Evolutionary conservation across 331 rosid genomes (phyloP).

Genomic region (Acacia concinna): DNA sequence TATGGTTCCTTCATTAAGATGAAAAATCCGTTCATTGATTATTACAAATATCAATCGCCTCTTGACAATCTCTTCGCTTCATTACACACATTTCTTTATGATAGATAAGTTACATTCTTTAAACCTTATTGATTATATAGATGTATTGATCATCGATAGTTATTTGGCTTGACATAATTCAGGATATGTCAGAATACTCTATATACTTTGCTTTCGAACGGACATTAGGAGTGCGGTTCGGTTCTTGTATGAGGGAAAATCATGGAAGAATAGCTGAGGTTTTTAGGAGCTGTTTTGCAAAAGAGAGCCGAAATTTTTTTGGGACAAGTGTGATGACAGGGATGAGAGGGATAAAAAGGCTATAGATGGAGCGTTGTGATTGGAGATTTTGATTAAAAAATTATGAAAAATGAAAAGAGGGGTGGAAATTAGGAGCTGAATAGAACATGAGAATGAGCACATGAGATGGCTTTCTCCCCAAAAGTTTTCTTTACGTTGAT

Average conservation of each 20-base stretch:
- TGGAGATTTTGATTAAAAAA: background rate
- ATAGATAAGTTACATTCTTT: too few species aligned
- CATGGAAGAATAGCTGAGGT: background rate
- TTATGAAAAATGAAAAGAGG: background rate
- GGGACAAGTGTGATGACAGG: background rate
- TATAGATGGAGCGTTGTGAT: background rate
- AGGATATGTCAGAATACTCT: too few species aligned
- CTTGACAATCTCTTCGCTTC: background rate
- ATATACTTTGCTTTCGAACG: background rate
- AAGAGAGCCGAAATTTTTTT: background rate
- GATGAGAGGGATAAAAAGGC: background rate
- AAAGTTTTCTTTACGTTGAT: background rate
- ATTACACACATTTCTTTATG: background rate
- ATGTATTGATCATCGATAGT: background rate
- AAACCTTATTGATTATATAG: background rate
- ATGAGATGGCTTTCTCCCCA: background rate
- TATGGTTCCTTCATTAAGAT: constrained; percentile 10
- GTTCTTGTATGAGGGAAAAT: background rate
- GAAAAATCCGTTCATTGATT: constrained; percentile 15
- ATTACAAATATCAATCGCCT: background rate
- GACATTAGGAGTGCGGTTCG: background rate
- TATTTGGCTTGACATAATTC: too few species aligned
- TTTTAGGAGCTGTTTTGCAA: background rate
- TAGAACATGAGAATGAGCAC: background rate
- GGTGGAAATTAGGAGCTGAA: background rate